These are phyloP conservation scores for Mycena galericulata DNA, from an alignment of 768 basidiomycete species.

Conservation along the genomic window DNA sequence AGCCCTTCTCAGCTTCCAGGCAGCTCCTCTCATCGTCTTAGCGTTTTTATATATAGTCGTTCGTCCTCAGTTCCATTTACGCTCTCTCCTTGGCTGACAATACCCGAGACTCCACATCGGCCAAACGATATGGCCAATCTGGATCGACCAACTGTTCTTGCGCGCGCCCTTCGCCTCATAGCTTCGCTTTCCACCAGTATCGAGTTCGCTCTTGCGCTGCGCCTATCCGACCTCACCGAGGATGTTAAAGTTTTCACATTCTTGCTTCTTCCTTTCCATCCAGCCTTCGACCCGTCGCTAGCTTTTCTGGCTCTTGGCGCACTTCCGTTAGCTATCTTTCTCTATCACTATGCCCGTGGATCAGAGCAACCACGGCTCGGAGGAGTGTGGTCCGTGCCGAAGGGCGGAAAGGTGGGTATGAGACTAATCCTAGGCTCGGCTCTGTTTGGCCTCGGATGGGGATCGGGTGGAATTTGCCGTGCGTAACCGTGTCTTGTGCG, in stretches of 20 bases:
- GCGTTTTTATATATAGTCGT: conserved; percentile 47
- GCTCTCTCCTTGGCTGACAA: not conserved
- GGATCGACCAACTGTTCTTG: not conserved
- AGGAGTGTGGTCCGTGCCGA: conserved; percentile 57
- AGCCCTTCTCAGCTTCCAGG: conserved; percentile 53
- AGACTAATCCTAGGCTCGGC: conserved; percentile 63
- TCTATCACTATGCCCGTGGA: conserved; percentile 59
- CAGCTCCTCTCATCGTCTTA: conserved; percentile 50
- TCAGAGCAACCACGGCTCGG: conserved; percentile 56
- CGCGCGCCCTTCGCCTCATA: conserved; percentile 52
- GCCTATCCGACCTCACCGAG: conserved; percentile 65
- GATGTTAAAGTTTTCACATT: conserved; percentile 63
- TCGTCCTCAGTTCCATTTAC: conserved; percentile 39
- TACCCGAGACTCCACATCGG: conserved; percentile 20
- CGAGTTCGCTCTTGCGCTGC: conserved; percentile 66
- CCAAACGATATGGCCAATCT: conserved; percentile 5
- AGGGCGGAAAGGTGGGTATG: conserved; percentile 54
- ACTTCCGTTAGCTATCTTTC: conserved; percentile 55
- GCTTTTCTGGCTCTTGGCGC: conserved; percentile 65
- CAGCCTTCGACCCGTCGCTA: conserved; percentile 68
- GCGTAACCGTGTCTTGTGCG: conserved; percentile 41
- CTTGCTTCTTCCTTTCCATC: conserved; percentile 60
- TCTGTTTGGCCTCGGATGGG: conserved; percentile 77
- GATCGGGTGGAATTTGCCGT: conserved; percentile 71
- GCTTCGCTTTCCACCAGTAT: conserved; percentile 56